Evolutionary conservation across 1,139 yeast species (phyloP), one percentile per base, ranked within the genome.

Genomic region (Scheffersomyces quercinus): DNA sequence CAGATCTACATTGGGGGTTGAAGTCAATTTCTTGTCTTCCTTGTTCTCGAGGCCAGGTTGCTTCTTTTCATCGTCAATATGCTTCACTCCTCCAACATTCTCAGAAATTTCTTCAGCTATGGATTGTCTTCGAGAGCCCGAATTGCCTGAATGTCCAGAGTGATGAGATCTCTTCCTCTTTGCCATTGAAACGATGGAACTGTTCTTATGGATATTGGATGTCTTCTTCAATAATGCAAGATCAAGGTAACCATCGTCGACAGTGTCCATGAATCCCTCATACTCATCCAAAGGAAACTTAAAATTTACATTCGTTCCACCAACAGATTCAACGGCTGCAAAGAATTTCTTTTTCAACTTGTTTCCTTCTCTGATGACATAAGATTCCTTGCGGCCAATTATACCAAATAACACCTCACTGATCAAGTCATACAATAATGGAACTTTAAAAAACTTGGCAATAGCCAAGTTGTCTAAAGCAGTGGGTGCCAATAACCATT

Each of bases 381-480:
- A 69, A 6, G 75, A 73, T 53, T 84, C 90, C 48, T 83, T 82
- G 47, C 82, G 72, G 2, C 88, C 87, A 48, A 86, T 74, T 10
- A 85, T 76, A 1, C 87, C 85, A 60, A 81, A 85, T 44, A 86
- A 64, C 0, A 83, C 82, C 55, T 86, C 95, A 43, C 81, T 67
- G 38, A 85, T 78, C 52, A 85, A 68, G 55, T 85, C 89, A 56
- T 83, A 84, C 31, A 86, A 65, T 44, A 85, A 64, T 1, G 91
- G 91, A 14, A 86, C 75, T 48, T 81, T 82, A 55, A 81, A 84
- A 47, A 79, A 74, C 52, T 83, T 82, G 2, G 89, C 77, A 52
- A 84, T 72, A 28, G 81, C 64, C 51, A 85, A 68, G 42, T 82
- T 73, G 50, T 85, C 90, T 43, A 84, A 69, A 0, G 87, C 77